Conservation (phyloP, 2,329 filamentous ascomycete genomes). For the Alternaria consortialis region DNA sequence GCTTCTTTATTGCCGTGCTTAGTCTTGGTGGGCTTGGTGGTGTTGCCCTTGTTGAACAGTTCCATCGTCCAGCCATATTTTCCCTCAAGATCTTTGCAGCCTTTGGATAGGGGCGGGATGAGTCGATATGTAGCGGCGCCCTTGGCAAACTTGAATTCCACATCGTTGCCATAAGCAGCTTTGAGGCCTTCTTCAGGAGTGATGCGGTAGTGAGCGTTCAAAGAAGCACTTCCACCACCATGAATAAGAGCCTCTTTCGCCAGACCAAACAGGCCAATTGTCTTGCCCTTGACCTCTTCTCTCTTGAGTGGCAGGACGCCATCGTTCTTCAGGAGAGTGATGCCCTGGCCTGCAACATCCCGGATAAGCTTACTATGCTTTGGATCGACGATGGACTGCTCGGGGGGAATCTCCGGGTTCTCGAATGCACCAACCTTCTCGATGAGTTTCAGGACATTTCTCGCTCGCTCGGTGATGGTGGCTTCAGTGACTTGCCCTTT, state of each 20-base stretch:
- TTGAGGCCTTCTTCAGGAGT: slow-evolving; percentile 39
- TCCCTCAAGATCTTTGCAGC: slow-evolving; percentile 40
- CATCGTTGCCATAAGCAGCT: slow-evolving; percentile 37
- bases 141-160: slow-evolving; percentile 45
- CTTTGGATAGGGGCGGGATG: slow-evolving; percentile 38
- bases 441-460: slow-evolving; percentile 67
- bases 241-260: slow-evolving; percentile 60
- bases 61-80: slow-evolving; percentile 46
- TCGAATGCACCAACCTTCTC: slow-evolving; percentile 70
- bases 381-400: slow-evolving; percentile 69
- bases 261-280: slow-evolving; percentile 75
- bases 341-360: slow-evolving; percentile 70
- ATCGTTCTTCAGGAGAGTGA: slow-evolving; percentile 79
- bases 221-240: slow-evolving; percentile 45
- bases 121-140: slow-evolving; percentile 48
- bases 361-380: slow-evolving; percentile 69
- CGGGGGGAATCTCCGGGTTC: slow-evolving; percentile 65
- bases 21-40: slow-evolving; percentile 34
- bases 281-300: slow-evolving; percentile 62
- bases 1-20: slow-evolving; percentile 36
- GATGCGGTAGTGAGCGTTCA: slow-evolving; percentile 39
- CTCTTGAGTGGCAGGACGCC: slow-evolving; percentile 70
- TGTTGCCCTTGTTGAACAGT: slow-evolving; percentile 37
- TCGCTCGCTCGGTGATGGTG: slow-evolving; percentile 42
- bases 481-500: slow-evolving; percentile 60